Percentiles rank a stretch among this genome's conserved stretches.
phyloP scores from a whole-genome alignment of 106 monocot genomes.

The Chionographis japonica region DNA sequence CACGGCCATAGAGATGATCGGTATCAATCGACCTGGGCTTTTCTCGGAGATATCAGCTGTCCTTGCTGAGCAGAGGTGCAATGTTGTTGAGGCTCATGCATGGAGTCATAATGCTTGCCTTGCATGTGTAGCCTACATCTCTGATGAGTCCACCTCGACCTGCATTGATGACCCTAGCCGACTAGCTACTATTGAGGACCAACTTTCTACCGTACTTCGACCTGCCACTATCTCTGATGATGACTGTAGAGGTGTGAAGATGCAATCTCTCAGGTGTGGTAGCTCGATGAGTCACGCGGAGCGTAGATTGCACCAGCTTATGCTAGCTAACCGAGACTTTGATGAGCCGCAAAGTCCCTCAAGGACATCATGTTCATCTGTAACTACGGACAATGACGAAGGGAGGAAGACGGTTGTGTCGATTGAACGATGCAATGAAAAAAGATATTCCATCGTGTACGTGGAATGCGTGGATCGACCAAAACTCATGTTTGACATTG shows the following conservation, averaged over 20 bases:
- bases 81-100: slow-evolving; percentile 67
- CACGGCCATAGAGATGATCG: slow-evolving; percentile 63
- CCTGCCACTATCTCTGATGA: slow-evolving; percentile 6
- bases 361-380: slow-evolving; percentile 5
- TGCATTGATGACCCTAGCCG: slow-evolving; percentile 40
- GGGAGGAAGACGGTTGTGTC: slow-evolving; percentile 34
- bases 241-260: slow-evolving; percentile 28
- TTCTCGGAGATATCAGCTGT: slow-evolving; percentile 79
- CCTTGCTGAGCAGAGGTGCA: slow-evolving; percentile 64
- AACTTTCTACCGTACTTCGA: slow-evolving; percentile 56
- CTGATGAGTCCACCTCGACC: slow-evolving; percentile 39
- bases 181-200: slow-evolving; percentile 54
- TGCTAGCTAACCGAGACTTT: slow-evolving; percentile 54
- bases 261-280: slow-evolving; percentile 29
- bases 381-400: slow-evolving; percentile 5
- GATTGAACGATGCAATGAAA: slow-evolving; percentile 49
- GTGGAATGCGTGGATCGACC: slow-evolving; percentile 61
- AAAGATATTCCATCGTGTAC: slow-evolving; percentile 51
- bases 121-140: slow-evolving; percentile 62
- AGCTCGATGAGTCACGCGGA: slow-evolving; percentile 34
- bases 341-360: slow-evolving; percentile 9
- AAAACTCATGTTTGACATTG: slow-evolving; percentile 68
- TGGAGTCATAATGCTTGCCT: slow-evolving; percentile 69
- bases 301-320: slow-evolving; percentile 61
- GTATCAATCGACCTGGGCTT: slow-evolving; percentile 55